phyloP scores from a whole-genome alignment of 208 protist genomes.

The Trypanosoma caninum region DNA sequence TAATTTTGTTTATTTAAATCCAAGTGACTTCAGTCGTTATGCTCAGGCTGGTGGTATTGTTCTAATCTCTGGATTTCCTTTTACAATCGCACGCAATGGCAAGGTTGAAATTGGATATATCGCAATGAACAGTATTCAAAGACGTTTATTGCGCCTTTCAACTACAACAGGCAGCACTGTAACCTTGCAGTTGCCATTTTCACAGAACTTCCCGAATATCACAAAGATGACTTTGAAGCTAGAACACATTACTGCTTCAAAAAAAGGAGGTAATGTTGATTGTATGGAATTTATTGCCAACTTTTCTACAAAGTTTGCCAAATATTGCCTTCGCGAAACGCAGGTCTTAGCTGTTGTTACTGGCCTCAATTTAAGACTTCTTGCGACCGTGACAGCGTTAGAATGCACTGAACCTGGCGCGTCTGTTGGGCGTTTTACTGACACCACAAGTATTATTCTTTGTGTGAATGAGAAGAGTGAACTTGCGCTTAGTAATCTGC shows the following conservation, averaged over 20 bases:
- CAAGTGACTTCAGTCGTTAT: conserved; percentile 11
- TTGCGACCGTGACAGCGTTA: conserved; percentile 41
- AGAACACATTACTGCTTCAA: conserved; percentile 51
- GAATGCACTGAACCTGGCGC: conserved; percentile 19
- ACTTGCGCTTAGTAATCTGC: conserved; percentile 69
- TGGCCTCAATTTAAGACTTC: conserved; percentile 42
- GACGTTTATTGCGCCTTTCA: conserved; percentile 55
- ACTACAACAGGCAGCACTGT: conserved; percentile 53
- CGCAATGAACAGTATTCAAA: conserved; percentile 80
- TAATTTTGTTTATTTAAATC: conserved; percentile 66
- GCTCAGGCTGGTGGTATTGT: conserved; percentile 24
- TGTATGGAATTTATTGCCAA: conserved; percentile 50
- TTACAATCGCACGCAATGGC: conserved; percentile 31
- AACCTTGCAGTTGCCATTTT: conserved; percentile 22
- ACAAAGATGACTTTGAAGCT: conserved; percentile 36
- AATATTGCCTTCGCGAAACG: conserved; percentile 54
- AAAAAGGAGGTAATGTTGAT: conserved; percentile 58
- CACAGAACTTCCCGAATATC: conserved; percentile 28
- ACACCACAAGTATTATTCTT: conserved; percentile 47
- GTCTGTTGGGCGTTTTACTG: conserved; percentile 41
- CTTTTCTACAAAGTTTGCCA: conserved; percentile 42
- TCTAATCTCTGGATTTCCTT: conserved; percentile 60
- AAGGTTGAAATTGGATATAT: conserved; percentile 41
- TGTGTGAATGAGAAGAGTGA: conserved; percentile 47
- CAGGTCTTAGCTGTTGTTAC: conserved; percentile 67